phyloP scores from a whole-genome alignment of 164 flowering plant genomes.

The Liriodendron chinense region DNA sequence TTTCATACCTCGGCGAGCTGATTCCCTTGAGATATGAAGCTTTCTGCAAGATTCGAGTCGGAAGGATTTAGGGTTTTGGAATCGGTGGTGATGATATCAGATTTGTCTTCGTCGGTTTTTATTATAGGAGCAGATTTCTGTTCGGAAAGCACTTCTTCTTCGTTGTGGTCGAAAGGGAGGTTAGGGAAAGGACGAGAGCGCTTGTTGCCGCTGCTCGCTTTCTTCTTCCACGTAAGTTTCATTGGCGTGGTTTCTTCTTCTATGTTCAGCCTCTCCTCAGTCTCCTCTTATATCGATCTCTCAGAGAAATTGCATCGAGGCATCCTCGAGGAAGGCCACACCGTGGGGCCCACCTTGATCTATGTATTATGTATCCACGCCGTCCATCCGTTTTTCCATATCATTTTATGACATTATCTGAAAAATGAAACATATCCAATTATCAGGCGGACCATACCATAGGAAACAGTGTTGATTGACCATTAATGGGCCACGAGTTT shows the following conservation, averaged over 20 bases:
- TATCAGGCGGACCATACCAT: too few species aligned
- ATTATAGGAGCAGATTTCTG: not conserved
- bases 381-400: too few species aligned
- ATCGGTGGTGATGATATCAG: slow-evolving; percentile 9
- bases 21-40: slow-evolving; percentile 48
- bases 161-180: slow-evolving; percentile 43
- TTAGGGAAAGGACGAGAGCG: slow-evolving; percentile 29
- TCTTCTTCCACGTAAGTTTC: slow-evolving; percentile 49
- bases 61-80: slow-evolving; percentile 5
- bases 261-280: not conserved
- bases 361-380: too few species aligned
- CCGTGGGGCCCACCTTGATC: too few species aligned
- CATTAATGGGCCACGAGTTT: too few species aligned
- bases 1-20: slow-evolving; percentile 52
- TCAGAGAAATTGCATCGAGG: too few species aligned
- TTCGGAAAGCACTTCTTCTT: not conserved
- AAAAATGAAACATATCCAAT: too few species aligned
- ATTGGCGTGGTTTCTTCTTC: slow-evolving; percentile 3
- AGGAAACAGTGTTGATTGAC: too few species aligned
- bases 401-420: too few species aligned
- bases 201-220: slow-evolving; percentile 25
- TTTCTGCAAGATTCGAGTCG: slow-evolving; percentile 29
- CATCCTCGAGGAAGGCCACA: too few species aligned
- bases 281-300: not conserved
- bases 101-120: not conserved